A percentile compares a stretch with the other conserved stretches of the same genome.
phyloP scores from a whole-genome alignment of 108 stramenopile species.

The Schizochytrium sp. region DNA sequence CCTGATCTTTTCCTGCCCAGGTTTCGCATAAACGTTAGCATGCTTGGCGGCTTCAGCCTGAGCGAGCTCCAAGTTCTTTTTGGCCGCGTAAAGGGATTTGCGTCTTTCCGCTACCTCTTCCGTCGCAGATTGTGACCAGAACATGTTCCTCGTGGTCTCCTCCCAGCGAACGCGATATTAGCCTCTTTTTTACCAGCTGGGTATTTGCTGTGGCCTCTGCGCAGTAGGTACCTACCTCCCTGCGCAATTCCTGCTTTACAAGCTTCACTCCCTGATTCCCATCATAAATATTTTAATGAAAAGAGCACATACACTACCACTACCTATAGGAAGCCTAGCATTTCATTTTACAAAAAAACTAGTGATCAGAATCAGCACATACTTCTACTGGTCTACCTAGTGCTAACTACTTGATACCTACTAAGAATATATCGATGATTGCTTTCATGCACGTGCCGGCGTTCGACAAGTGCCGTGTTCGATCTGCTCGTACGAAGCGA shows the following conservation, averaged over 20 bases:
- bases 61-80: slow-evolving; percentile 24
- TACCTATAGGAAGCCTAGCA: too few relatives aligned
- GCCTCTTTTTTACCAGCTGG: background rate
- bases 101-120: slow-evolving; percentile 1
- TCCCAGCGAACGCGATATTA: background rate
- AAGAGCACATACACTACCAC: too few relatives aligned
- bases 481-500: too few relatives aligned
- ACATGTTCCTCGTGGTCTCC: background rate
- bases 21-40: background rate
- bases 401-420: too few relatives aligned
- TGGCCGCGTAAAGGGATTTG: slow-evolving; percentile 15
- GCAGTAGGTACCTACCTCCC: background rate
- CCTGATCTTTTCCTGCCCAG: slow-evolving; percentile 16
- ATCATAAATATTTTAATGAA: too few relatives aligned
- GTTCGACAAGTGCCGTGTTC: too few relatives aligned
- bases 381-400: too few relatives aligned
- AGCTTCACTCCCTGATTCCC: too few relatives aligned
- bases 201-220: background rate
- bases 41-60: slow-evolving; percentile 42
- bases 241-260: background rate
- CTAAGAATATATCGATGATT: too few relatives aligned
- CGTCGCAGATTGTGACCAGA: background rate
- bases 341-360: too few relatives aligned
- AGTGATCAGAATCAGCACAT: too few relatives aligned
- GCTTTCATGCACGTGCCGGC: too few relatives aligned